Evolutionary conservation across 2,329 filamentous ascomycete species (phyloP).

Genomic region (Aspergillus sp.): DNA sequence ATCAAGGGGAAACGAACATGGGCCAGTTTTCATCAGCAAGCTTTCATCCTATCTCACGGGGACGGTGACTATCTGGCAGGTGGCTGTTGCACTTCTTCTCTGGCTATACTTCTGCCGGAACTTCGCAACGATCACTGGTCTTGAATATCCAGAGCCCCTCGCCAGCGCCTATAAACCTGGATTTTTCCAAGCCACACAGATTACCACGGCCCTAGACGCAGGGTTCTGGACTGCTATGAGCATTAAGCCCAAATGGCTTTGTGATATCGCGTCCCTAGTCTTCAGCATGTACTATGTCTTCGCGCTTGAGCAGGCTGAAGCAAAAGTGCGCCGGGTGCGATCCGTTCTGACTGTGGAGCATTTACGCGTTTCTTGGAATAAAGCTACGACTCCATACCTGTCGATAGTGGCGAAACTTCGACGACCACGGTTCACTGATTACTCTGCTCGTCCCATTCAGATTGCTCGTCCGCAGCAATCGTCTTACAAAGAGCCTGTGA

Average conservation of each 20-base stretch:
- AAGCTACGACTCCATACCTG: constrained; percentile 81
- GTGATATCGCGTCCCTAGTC: constrained; percentile 73
- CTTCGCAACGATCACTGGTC: constrained; percentile 82
- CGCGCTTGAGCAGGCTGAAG: constrained; percentile 87
- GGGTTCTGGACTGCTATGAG: constrained; percentile 99
- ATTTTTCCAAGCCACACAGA: constrained; percentile 95
- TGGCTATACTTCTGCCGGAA: constrained; percentile 89
- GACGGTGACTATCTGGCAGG: constrained; percentile 81
- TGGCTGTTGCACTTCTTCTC: constrained; percentile 75
- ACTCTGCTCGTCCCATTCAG: constrained; percentile 72
- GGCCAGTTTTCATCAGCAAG: constrained; percentile 47
- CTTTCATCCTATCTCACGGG: constrained; percentile 66
- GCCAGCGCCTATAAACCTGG: constrained; percentile 87
- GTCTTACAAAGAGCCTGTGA: constrained; percentile 74
- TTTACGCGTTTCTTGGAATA: constrained; percentile 90
- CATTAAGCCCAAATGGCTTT: constrained; percentile 70
- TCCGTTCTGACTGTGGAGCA: constrained; percentile 85
- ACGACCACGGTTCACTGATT: constrained; percentile 71
- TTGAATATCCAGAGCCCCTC: constrained; percentile 88
- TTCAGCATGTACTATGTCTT: constrained; percentile 90
- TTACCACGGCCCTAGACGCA: constrained; percentile 87
- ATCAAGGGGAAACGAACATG: constrained; percentile 72
- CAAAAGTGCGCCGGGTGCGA: constrained; percentile 88
- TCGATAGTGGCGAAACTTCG: constrained; percentile 63
- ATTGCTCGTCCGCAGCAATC: constrained; percentile 76